phyloP scores from a whole-genome alignment of 768 basidiomycete genomes.

The Rhizopogon salebrosus region DNA sequence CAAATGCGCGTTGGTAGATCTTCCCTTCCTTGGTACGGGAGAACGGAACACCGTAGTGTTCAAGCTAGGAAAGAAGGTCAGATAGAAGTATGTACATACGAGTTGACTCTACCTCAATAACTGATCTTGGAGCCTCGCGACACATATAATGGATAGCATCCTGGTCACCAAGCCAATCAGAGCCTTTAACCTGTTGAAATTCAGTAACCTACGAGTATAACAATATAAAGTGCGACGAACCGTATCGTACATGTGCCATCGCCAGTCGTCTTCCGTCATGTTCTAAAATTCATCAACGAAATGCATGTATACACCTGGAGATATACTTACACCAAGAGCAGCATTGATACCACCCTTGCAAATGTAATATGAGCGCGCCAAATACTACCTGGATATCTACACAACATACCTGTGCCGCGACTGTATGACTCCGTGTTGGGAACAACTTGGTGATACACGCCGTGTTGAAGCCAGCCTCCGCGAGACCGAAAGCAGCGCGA shows the following conservation, averaged over 20 bases:
- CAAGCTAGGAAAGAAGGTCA: slow-evolving; percentile 55
- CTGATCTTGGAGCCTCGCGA: slow-evolving; percentile 89
- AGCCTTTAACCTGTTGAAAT: slow-evolving; percentile 83
- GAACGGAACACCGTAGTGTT: slow-evolving; percentile 98
- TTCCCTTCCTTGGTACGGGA: slow-evolving; percentile 98
- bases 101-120: slow-evolving; percentile 66
- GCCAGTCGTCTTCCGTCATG: slow-evolving; percentile 99
- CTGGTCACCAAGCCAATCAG: slow-evolving; percentile 99
- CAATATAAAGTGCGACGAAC: slow-evolving; percentile 38
- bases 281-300: slow-evolving; percentile 45
- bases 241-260: slow-evolving; percentile 98
- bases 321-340: slow-evolving; percentile 73
- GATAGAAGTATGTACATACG: not conserved
- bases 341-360: slow-evolving; percentile 94
- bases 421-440: slow-evolving; percentile 97
- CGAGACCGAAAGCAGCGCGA: slow-evolving; percentile 96
- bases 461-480: slow-evolving; percentile 97
- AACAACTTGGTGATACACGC: slow-evolving; percentile 99
- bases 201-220: slow-evolving; percentile 8
- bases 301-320: not conserved
- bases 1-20: slow-evolving; percentile 99
- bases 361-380: not conserved
- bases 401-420: slow-evolving; percentile 82
- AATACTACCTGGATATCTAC: not conserved
- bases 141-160: slow-evolving; percentile 99